Evolutionary conservation across 371 early-diverging fungal genomes (phyloP).

Genomic region (Mortierella sp.): DNA sequence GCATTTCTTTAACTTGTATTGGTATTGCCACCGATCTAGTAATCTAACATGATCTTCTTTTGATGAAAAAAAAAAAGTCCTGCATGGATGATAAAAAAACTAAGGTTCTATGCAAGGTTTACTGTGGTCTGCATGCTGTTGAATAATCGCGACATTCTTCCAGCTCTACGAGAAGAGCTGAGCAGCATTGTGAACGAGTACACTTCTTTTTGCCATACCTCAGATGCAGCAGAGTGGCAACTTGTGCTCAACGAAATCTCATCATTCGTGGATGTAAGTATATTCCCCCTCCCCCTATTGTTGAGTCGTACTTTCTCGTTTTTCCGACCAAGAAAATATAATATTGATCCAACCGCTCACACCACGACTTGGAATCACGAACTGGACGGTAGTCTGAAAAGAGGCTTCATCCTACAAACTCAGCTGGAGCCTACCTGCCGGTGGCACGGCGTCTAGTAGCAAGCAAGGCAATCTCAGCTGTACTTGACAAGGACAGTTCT

Average conservation of each 20-base stretch:
- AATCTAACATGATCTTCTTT: background rate
- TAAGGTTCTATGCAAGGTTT: constrained; percentile 96
- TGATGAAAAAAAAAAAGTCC: constrained; percentile 61
- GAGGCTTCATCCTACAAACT: constrained; percentile 79
- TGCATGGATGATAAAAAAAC: constrained; percentile 93
- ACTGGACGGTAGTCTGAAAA: constrained; percentile 73
- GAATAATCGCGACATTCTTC: constrained; percentile 82
- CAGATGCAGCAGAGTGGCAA: constrained; percentile 94
- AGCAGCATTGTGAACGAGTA: constrained; percentile 89
- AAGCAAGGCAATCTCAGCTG: constrained; percentile 60
- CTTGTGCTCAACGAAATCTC: constrained; percentile 90
- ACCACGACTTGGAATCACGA: background rate
- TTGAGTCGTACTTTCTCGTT: too few species aligned
- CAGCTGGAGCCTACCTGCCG: constrained; percentile 68
- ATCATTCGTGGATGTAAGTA: constrained; percentile 82
- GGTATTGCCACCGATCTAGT: background rate
- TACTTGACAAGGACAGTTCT: constrained; percentile 56
- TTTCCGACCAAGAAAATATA: too few species aligned
- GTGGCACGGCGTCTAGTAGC: constrained; percentile 71
- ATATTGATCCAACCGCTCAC: too few species aligned
- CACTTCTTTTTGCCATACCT: constrained; percentile 83
- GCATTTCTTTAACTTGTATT: background rate
- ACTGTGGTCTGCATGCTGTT: constrained; percentile 94
- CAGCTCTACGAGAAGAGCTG: constrained; percentile 84
- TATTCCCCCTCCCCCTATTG: too few species aligned